phyloP scores from a whole-genome alignment of 164 flowering plant species.

The Brasenia schreberi region DNA sequence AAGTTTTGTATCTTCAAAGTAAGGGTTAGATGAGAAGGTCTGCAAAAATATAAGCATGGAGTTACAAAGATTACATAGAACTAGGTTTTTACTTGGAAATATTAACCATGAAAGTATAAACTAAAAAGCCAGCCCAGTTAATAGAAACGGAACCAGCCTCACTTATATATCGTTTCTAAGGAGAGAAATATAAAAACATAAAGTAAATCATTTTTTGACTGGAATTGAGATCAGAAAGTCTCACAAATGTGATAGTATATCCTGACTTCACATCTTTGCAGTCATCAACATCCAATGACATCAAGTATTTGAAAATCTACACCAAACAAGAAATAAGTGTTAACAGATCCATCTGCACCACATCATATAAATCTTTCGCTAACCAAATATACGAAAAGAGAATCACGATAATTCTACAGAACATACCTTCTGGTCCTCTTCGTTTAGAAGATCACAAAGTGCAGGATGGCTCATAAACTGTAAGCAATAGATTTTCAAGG shows the following conservation, averaged over 20 bases:
- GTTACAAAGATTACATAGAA: not conserved
- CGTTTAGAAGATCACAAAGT: slow-evolving; percentile 30
- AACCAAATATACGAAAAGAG: too few relatives aligned
- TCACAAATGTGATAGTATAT: slow-evolving; percentile 22
- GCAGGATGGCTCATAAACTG: slow-evolving; percentile 41
- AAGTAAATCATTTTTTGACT: too few relatives aligned
- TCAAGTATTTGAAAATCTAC: slow-evolving; percentile 32
- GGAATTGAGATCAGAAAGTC: slow-evolving; percentile 1
- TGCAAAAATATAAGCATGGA: slow-evolving; percentile 9
- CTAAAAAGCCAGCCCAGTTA: not conserved
- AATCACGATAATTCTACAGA: too few relatives aligned
- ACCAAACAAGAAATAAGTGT: not conserved
- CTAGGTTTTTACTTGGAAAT: not conserved
- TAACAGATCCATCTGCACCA: not conserved
- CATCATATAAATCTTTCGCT: not conserved
- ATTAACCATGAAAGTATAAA: too few relatives aligned
- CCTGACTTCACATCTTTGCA: slow-evolving; percentile 23
- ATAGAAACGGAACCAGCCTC: not conserved
- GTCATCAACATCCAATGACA: slow-evolving; percentile 30
- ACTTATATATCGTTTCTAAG: not conserved
- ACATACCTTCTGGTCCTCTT: slow-evolving; percentile 36
- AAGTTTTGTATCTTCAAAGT: slow-evolving; percentile 36
- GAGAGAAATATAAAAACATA: not conserved
- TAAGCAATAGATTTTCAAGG: slow-evolving; percentile 3
- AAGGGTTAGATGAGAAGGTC: slow-evolving; percentile 36